Percentiles rank a stretch among this genome's conserved stretches.
These are phyloP conservation scores for Fusarium guadeloupense DNA, from an alignment of 2,329 filamentous ascomycete species.

Conservation along the genomic window DNA sequence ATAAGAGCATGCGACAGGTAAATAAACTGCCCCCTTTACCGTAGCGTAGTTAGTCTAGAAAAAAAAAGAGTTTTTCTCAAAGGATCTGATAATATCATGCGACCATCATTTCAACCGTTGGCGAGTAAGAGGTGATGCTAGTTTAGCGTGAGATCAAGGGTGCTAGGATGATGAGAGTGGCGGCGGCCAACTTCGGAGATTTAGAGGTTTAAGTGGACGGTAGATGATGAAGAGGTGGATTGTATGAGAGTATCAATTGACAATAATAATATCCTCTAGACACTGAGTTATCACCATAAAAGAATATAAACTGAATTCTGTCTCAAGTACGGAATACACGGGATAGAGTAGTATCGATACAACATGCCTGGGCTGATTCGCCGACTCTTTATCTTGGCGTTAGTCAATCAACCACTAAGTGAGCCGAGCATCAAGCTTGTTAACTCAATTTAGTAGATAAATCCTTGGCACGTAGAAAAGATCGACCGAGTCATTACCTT, in stretches of 20 bases:
- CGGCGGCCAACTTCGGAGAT: neutral
- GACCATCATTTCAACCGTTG: neutral
- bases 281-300: no score
- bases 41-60: no score
- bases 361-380: neutral
- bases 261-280: no score
- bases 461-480: neutral
- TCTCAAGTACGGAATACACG: no score
- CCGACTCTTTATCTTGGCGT: constrained; percentile 17
- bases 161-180: neutral
- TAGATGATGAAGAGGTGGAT: no score
- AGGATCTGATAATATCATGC: constrained; percentile 3
- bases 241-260: no score
- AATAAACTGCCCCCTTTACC: no score
- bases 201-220: no score
- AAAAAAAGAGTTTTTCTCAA: no score
- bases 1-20: constrained; percentile 10
- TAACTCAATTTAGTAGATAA: neutral
- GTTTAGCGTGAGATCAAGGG: neutral
- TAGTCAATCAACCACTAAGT: constrained; percentile 13
- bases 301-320: no score
- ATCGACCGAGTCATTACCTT: constrained; percentile 7
- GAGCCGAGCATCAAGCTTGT: constrained; percentile 2
- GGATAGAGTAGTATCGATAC: no score
- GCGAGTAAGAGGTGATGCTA: neutral